Evolutionary conservation across 1,284 basidiomycete species (phyloP).

Genomic region (Tilletia setariae): DNA sequence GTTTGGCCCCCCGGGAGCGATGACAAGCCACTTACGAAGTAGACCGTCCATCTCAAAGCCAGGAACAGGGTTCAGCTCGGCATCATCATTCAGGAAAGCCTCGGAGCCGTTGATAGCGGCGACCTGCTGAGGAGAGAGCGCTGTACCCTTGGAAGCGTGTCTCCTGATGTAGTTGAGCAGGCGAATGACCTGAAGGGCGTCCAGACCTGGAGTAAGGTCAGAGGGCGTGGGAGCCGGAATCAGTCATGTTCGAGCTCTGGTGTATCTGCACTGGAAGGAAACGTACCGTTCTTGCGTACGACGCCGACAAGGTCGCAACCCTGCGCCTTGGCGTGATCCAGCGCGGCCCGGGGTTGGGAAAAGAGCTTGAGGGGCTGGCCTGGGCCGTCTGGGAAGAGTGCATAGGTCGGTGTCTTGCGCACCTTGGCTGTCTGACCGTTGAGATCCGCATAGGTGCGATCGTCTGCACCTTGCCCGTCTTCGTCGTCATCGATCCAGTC

Average conservation of each 20-base stretch:
- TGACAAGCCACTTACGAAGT: constrained; percentile 34
- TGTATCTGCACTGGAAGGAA: too few relatives aligned
- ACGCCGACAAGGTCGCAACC: constrained; percentile 43
- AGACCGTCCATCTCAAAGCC: constrained; percentile 50
- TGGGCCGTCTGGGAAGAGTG: constrained; percentile 23
- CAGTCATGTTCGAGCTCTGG: too few relatives aligned
- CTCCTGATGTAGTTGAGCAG: constrained; percentile 49
- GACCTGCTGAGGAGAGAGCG: constrained; percentile 23
- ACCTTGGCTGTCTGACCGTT: background rate
- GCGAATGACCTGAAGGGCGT: constrained; percentile 47
- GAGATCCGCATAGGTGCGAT: background rate
- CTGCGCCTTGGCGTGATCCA: constrained; percentile 31
- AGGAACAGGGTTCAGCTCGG: constrained; percentile 43
- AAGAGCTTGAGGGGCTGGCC: constrained; percentile 28
- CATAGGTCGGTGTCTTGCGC: constrained; percentile 15
- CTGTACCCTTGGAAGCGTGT: constrained; percentile 15
- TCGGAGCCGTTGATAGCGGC: constrained; percentile 24
- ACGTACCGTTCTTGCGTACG: constrained; percentile 23
- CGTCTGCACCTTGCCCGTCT: background rate
- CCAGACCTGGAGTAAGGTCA: constrained; percentile 26
- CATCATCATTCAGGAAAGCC: constrained; percentile 35
- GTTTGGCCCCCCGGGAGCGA: too few relatives aligned
- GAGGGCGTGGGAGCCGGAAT: too few relatives aligned
- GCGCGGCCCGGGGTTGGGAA: constrained; percentile 30
- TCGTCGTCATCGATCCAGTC: constrained; percentile 36